Conservation (phyloP, 2,329 filamentous ascomycete species). For the Moelleriella libera region DNA sequence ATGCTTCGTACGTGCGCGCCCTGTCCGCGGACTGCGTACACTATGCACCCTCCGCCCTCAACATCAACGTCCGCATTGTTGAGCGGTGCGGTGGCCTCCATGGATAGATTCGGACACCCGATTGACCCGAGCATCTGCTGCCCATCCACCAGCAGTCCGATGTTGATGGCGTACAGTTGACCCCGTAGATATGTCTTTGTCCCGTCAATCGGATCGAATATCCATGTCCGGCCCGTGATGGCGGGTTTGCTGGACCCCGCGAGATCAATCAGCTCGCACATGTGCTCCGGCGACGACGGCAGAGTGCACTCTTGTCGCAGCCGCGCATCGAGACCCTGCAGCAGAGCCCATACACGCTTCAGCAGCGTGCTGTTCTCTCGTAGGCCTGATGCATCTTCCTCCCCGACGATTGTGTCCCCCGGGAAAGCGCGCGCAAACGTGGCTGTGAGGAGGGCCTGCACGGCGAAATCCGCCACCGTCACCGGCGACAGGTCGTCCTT, state of each 20-base stretch:
- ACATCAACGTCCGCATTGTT: conserved; percentile 29
- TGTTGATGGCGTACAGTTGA: conserved; percentile 43
- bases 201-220: conserved; percentile 48
- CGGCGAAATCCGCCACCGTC: conserved; percentile 45
- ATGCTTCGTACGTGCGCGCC: conserved; percentile 31
- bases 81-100: conserved; percentile 22
- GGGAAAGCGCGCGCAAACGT: conserved; percentile 37
- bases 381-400: conserved; percentile 37
- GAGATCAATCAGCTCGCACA: conserved; percentile 39
- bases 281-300: conserved; percentile 25
- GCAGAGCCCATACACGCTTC: conserved; percentile 31
- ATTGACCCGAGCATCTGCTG: conserved; percentile 35
- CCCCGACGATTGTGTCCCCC: conserved; percentile 36
- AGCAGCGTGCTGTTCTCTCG: conserved; percentile 26
- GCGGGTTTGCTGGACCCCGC: conserved; percentile 27
- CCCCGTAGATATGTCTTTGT: conserved; percentile 41
- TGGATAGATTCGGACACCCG: conserved; percentile 29
- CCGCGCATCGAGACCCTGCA: conserved; percentile 17
- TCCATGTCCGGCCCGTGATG: conserved; percentile 31
- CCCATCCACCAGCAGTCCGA: conserved; percentile 35
- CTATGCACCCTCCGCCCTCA: conserved; percentile 28
- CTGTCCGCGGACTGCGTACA: conserved; percentile 32
- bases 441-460: conserved; percentile 39
- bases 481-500: conserved; percentile 44
- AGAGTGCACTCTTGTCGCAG: conserved; percentile 12